Evolutionary conservation across 176 grass and related monocot species (phyloP).

Genomic region (Eragrostis curvula): DNA sequence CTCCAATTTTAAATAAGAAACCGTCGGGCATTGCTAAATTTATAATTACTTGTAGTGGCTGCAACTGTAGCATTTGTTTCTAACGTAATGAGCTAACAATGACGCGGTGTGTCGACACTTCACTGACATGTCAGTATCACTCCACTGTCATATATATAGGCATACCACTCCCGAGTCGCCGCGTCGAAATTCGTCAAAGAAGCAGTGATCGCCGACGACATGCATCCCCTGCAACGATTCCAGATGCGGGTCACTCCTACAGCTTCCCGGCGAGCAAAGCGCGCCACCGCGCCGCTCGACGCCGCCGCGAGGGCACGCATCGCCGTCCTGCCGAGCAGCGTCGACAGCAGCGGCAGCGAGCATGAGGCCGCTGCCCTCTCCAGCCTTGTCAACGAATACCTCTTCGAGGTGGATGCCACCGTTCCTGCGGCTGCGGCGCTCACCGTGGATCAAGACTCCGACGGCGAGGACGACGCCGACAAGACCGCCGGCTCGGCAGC

Average conservation of each 20-base stretch:
- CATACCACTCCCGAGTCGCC: neutral
- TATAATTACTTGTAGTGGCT: neutral
- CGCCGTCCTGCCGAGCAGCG: constrained; percentile 4
- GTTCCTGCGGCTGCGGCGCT: neutral
- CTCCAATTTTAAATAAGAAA: too few species aligned
- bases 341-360: constrained; percentile 49
- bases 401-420: constrained; percentile 36
- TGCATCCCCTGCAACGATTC: constrained; percentile 4
- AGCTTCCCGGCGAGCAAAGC: constrained; percentile 17
- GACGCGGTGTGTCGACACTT: constrained; percentile 38
- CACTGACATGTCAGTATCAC: neutral
- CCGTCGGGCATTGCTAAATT: too few species aligned
- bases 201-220: neutral
- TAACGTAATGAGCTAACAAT: constrained; percentile 15
- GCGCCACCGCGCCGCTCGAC: constrained; percentile 34
- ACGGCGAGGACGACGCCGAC: neutral
- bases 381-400: constrained; percentile 51
- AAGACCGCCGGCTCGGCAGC: neutral
- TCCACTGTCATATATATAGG: constrained; percentile 5
- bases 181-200: neutral
- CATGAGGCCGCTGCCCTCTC: constrained; percentile 43
- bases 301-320: constrained; percentile 40
- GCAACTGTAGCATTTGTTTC: neutral
- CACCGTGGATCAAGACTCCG: neutral
- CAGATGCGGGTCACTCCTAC: neutral